Evolutionary conservation across 139 green algal genomes (phyloP).

Genomic region (Coelastrella sp.): DNA sequence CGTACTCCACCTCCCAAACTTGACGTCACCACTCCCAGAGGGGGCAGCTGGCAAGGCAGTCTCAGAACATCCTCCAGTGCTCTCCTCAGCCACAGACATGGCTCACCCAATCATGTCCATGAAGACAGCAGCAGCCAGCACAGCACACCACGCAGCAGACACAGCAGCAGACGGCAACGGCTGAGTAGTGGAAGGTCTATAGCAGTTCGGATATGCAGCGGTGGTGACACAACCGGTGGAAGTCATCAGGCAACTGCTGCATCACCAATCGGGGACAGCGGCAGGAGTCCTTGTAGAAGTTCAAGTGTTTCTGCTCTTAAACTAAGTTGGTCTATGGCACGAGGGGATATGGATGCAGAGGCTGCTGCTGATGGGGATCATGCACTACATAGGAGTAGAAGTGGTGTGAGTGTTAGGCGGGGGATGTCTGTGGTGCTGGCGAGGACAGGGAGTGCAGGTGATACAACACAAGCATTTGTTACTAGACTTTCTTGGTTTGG

Average conservation of each 20-base stretch:
- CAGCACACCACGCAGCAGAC: background rate
- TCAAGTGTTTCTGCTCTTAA: too few relatives aligned
- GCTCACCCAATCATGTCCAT: background rate
- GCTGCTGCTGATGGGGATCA: background rate
- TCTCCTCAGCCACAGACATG: background rate
- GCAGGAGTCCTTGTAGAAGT: background rate
- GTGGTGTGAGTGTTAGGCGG: background rate
- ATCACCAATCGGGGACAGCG: background rate
- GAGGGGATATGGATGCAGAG: too few relatives aligned
- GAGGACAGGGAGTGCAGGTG: constrained; percentile 1
- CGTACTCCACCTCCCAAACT: background rate
- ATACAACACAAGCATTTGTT: too few relatives aligned
- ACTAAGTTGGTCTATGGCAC: too few relatives aligned
- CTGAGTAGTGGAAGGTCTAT: background rate
- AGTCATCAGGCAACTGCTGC: background rate
- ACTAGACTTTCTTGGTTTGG: too few relatives aligned
- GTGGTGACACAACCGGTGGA: background rate
- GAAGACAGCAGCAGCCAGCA: constrained; percentile 1
- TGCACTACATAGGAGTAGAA: background rate
- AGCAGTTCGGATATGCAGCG: background rate
- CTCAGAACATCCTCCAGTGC: constrained; percentile 1
- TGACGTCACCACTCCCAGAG: background rate
- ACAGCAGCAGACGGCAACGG: background rate
- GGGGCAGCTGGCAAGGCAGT: background rate
- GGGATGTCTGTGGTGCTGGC: constrained; percentile 21